Evolutionary conservation across 2,329 filamentous ascomycete genomes (phyloP), one percentile per base, ranked within the genome.

Genomic region (Pestalotiopsis sp.): DNA sequence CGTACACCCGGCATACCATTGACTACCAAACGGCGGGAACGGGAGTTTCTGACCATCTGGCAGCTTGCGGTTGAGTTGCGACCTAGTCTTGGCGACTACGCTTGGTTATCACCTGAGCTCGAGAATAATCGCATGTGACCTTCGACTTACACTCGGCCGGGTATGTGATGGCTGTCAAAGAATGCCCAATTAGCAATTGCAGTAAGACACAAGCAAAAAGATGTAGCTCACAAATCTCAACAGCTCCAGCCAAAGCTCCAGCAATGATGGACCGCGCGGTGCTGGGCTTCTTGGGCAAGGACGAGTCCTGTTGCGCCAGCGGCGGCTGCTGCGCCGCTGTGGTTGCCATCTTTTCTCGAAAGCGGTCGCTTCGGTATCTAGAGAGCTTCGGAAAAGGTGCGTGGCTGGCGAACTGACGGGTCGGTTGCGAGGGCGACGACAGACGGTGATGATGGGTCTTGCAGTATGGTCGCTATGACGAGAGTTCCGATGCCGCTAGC

Each of bases 1-100:
- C 61, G 96, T 98, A 84, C 96, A 99, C 49, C 96, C 96, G 13
- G 96, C 95, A 81, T 99, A 99, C 96, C 96, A 99, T 81, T 97
- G 94, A 75, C 83, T 86, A 63, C 96, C 96, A 77, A 98, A 98
- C 12, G 93, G 93, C 58, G 96, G 96, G 93, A 94, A 98, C 66
- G 95, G 94, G 38, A 98, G 88, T 84, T 97, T 98, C 85, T 97
- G 86, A 61, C 91, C 92, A 67, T 92, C 91, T 63, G 92, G 86
- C 76, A 98, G 86, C 75, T 91, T 90, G 74, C 92, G 90, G 81
- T 99, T 99, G 77, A 99, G 90, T 82, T 98, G 96, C 68, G 93
- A 93, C 74, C 96, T 88, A 66, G 96, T 98, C 85, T 98, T 98
- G 76, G 95, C 95, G 83, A 98, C 91, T 93, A 77, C 68, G 49